Conservation (phyloP, 1,284 basidiomycete genomes). For the Pholiota adiposa region DNA sequence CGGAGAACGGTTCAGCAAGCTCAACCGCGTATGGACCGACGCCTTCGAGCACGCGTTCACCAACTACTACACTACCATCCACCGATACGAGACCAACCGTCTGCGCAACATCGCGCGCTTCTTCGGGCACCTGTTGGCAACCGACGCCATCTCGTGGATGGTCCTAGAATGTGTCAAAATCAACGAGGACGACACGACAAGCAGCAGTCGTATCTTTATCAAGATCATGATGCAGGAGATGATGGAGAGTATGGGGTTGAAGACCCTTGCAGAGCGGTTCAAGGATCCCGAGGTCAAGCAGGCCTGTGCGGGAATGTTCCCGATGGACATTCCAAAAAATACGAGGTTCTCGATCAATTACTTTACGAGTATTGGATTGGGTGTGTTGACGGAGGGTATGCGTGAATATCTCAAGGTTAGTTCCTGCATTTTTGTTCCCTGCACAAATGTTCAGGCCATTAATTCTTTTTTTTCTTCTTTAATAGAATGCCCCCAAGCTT, state of each 20-base stretch:
- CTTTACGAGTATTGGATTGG: constrained; percentile 93
- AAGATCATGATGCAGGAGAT: constrained; percentile 97
- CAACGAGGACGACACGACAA: constrained; percentile 98
- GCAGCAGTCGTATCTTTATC: constrained; percentile 94
- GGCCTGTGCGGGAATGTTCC: constrained; percentile 88
- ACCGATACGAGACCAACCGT: constrained; percentile 98
- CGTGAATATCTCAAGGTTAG: constrained; percentile 89
- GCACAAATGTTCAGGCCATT: not conserved
- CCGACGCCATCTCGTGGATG: constrained; percentile 90
- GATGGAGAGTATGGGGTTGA: constrained; percentile 91
- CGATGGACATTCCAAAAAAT: constrained; percentile 94
- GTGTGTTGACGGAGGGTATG: constrained; percentile 94
- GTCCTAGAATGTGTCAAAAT: constrained; percentile 87
- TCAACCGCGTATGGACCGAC: constrained; percentile 94
- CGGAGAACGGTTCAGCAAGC: constrained; percentile 95
- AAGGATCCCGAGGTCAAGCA: constrained; percentile 82
- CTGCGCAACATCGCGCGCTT: constrained; percentile 96
- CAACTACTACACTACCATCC: constrained; percentile 95
- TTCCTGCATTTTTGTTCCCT: constrained; percentile 21
- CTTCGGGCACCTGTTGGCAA: constrained; percentile 89
- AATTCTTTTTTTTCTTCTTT: constrained; percentile 1
- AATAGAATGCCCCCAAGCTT: constrained; percentile 85
- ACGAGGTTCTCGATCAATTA: constrained; percentile 99
- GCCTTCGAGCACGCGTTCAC: constrained; percentile 87
- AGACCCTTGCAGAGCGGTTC: constrained; percentile 83